These are phyloP conservation scores for Jamesozyma jinghongensis DNA, from an alignment of 805 yeast species.

Conservation along the genomic window DNA sequence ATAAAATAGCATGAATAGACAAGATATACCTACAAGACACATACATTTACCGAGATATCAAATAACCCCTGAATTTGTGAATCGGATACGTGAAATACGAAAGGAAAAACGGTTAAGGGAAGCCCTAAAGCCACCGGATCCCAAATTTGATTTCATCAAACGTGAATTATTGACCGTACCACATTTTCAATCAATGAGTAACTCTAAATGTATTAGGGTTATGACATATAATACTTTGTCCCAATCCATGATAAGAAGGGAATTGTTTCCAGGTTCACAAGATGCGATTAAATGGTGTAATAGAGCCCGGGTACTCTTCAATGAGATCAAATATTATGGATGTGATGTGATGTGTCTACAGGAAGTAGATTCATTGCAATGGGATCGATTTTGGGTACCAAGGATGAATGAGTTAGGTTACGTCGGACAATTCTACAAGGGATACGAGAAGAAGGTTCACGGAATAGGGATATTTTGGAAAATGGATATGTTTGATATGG, in stretches of 20 bases:
- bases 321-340: conserved; percentile 56
- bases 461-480: conserved; percentile 69
- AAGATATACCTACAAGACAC: conserved; percentile 2
- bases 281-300: conserved; percentile 66
- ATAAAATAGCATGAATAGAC: too few species aligned
- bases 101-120: conserved; percentile 35
- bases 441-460: conserved; percentile 47
- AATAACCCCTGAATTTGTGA: conserved; percentile 7
- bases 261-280: conserved; percentile 71
- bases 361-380: conserved; percentile 69
- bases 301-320: conserved; percentile 53
- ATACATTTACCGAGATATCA: conserved; percentile 3
- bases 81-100: conserved; percentile 27
- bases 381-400: conserved; percentile 51
- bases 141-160: conserved; percentile 12
- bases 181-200: neutral
- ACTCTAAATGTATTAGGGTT: conserved; percentile 34
- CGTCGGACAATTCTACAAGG: conserved; percentile 42
- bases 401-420: conserved; percentile 48
- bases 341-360: conserved; percentile 75
- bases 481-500: conserved; percentile 31
- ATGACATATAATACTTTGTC: conserved; percentile 81
- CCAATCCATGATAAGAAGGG: conserved; percentile 71
- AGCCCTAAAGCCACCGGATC: neutral
- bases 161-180: conserved; percentile 16